Percentiles rank a stretch among this genome's conserved stretches.
phyloP scores from a whole-genome alignment of 2,329 filamentous ascomycete species.

The Aspergillus sp. region DNA sequence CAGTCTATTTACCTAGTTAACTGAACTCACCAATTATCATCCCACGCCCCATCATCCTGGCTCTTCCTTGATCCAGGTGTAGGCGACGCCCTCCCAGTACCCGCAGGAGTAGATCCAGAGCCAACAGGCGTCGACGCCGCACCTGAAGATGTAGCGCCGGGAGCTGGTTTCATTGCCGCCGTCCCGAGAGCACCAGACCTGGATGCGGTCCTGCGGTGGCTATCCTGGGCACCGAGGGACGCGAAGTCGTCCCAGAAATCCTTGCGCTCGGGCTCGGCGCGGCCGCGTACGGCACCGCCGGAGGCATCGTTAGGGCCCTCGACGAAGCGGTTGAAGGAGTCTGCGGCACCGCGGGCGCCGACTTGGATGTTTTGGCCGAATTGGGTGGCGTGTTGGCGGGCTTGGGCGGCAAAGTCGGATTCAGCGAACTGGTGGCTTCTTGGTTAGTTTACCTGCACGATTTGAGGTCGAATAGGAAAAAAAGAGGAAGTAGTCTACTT shows the following conservation, averaged over 20 bases:
- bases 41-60: slow-evolving; percentile 56
- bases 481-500: slow-evolving; percentile 28
- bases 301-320: slow-evolving; percentile 64
- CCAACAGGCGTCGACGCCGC: slow-evolving; percentile 19
- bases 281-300: slow-evolving; percentile 47
- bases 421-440: slow-evolving; percentile 65
- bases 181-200: slow-evolving; percentile 59
- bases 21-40: slow-evolving; percentile 47
- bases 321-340: slow-evolving; percentile 82
- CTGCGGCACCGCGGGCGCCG: slow-evolving; percentile 72
- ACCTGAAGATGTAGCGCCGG: slow-evolving; percentile 12
- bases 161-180: slow-evolving; percentile 60
- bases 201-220: slow-evolving; percentile 29
- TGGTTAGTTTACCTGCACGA: slow-evolving; percentile 1
- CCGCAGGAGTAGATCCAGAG: slow-evolving; percentile 14
- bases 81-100: slow-evolving; percentile 14
- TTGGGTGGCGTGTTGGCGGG: slow-evolving; percentile 56
- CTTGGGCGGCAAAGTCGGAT: slow-evolving; percentile 72
- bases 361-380: slow-evolving; percentile 62
- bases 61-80: slow-evolving; percentile 36
- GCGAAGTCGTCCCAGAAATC: slow-evolving; percentile 95
- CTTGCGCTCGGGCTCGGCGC: slow-evolving; percentile 64
- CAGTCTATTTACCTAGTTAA: not conserved
- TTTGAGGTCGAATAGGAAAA: not conserved
- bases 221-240: slow-evolving; percentile 51